These are phyloP conservation scores for Hyphodiscus hymeniophilus DNA, from an alignment of 495 filamentous ascomycete genomes.

Conservation along the genomic window DNA sequence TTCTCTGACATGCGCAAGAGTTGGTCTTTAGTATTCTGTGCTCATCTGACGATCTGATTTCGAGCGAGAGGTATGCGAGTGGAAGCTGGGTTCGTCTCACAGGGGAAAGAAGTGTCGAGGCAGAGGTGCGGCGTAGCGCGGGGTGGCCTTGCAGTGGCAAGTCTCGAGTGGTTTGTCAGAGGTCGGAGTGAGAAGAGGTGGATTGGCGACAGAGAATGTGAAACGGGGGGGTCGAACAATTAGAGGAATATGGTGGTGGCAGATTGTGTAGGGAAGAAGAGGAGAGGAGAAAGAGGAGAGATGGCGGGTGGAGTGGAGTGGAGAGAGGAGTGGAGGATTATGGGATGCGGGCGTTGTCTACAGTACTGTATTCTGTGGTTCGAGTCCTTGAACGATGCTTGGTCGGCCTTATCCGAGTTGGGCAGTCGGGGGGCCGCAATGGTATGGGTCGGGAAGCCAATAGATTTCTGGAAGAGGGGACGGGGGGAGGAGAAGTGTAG, in stretches of 20 bases:
- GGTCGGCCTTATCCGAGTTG: too few species aligned
- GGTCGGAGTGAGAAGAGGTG: neutral
- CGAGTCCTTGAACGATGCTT: too few species aligned
- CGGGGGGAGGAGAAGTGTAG: too few species aligned
- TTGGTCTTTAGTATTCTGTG: neutral
- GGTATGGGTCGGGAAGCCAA: too few species aligned
- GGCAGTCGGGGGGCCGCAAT: too few species aligned
- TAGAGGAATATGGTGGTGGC: too few species aligned
- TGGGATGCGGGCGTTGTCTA: neutral
- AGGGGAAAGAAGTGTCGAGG: neutral
- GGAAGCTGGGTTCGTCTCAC: neutral
- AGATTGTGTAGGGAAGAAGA: too few species aligned
- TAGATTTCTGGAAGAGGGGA: too few species aligned
- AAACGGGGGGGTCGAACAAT: too few species aligned
- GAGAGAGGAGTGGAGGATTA: neutral
- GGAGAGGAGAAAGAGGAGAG: too few species aligned
- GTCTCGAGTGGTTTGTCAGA: slow-evolving; percentile 2
- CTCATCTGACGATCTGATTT: neutral
- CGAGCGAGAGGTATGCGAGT: neutral
- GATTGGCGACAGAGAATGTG: too few species aligned
- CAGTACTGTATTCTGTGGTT: too few species aligned
- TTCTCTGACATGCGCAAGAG: slow-evolving; percentile 10
- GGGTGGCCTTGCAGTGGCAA: slow-evolving; percentile 9
- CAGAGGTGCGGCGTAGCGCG: slow-evolving; percentile 2
- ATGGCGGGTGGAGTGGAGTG: neutral